Evolutionary conservation across 805 yeast genomes (phyloP), one percentile per base, ranked within the genome.

Genomic region (Schwanniomyces pseudopolymorphus): DNA sequence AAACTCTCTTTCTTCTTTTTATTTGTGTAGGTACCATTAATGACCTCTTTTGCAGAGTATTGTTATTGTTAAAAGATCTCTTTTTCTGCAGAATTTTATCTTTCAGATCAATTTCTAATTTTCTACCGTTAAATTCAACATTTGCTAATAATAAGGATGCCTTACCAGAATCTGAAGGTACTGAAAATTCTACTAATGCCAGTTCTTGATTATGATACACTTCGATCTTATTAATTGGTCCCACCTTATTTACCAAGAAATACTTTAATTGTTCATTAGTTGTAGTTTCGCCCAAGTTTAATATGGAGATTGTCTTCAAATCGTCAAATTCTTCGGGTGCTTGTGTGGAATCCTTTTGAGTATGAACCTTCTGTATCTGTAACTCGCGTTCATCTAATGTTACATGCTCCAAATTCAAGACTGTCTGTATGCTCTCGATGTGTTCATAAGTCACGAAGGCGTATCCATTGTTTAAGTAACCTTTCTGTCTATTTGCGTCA

Each of bases 391-490:
- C 83, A 33, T 70, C 71, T 1, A 85, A 49, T 3, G 64, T 60
- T 0, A 64, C 53, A 7, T 72, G 68, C 50, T 82, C 70, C 40
- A 74, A 57, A 10, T 52, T 35, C 1, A 83, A 51, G 0, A 89
- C 82, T 3, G 59, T 58, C 0, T 63, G 56, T 0, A 89, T 87
- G 2, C 72, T 75, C 1, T 69, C 72, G 7, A 62, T 58, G 0
- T 63, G 61, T 2, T 56, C 47, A 53, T 80, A 86, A 0, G 79
- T 68, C 0, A 87, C 64, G 57, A 87, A 86, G 0, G 85, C 96
- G 60, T 75, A 83, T 0, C 92, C 91, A 39, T 80, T 81, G 56
- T 83, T 76, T 13, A 57, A 51, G 6, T 67, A 56, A 1, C 62
- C 66, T 6, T 64, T 61, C 3, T 57, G 55, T 37, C 59, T 67